These are phyloP conservation scores for Phytophthora niederhauseri DNA, from an alignment of 352 stramenopile genomes.

Conservation along the genomic window DNA sequence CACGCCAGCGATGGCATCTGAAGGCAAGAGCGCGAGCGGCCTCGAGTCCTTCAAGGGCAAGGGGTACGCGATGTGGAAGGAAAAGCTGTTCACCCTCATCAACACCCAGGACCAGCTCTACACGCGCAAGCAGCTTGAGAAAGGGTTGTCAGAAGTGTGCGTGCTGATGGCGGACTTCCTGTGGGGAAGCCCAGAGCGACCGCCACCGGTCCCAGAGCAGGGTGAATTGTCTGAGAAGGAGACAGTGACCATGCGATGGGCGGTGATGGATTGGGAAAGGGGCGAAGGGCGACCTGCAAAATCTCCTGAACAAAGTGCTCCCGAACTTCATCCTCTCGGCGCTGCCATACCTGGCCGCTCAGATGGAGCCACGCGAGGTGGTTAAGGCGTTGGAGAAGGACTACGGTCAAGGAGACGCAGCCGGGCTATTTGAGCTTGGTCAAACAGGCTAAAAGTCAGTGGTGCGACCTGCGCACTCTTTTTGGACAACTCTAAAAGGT, in stretches of 20 bases:
- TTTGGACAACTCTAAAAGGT: constrained; percentile 16
- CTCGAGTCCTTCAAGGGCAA: neutral
- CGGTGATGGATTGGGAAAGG: neutral
- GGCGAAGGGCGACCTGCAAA: neutral
- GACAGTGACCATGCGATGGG: neutral
- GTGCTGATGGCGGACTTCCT: neutral
- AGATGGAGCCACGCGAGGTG: neutral
- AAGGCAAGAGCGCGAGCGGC: neutral
- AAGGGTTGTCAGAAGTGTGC: neutral
- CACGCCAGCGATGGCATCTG: neutral
- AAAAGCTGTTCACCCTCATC: neutral
- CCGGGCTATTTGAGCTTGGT: constrained; percentile 12
- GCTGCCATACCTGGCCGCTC: neutral
- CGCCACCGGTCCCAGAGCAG: neutral
- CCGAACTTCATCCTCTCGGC: neutral
- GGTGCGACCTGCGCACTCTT: constrained; percentile 8
- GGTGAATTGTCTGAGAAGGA: neutral
- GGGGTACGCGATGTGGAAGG: neutral
- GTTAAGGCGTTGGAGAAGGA: neutral
- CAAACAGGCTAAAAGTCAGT: neutral
- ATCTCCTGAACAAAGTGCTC: neutral
- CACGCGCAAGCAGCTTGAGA: neutral
- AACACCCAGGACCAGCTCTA: neutral
- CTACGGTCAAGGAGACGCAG: neutral
- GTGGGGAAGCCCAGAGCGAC: neutral